phyloP scores from a whole-genome alignment of 1,284 basidiomycete species.

The Apiotrichum sp. region DNA sequence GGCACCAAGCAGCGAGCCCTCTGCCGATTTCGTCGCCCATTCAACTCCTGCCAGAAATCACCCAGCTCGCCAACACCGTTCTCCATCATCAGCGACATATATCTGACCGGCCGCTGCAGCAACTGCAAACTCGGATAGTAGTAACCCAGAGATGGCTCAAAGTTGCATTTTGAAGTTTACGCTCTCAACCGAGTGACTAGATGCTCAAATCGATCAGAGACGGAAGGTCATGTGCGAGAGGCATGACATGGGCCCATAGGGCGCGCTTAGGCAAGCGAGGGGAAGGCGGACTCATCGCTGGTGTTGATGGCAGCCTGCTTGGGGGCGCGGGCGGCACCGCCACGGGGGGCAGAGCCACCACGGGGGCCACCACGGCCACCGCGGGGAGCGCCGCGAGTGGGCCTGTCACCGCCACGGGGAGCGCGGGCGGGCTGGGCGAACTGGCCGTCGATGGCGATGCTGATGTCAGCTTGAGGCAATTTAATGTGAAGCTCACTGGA shows the following conservation, averaged over 20 bases:
- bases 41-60: no score
- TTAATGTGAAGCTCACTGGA: conserved; percentile 3
- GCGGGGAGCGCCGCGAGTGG: conserved; percentile 18
- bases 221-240: background rate
- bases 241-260: background rate
- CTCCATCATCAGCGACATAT: background rate
- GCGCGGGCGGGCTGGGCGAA: conserved; percentile 41
- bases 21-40: no score
- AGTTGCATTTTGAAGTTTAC: conserved; percentile 11
- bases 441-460: conserved; percentile 46
- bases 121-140: no score
- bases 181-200: background rate
- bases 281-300: conserved; percentile 74
- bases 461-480: conserved; percentile 4
- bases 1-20: no score
- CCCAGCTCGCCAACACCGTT: no score
- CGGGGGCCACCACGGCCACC: conserved; percentile 48
- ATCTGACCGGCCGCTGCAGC: no score
- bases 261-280: conserved; percentile 53
- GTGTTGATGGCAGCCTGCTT: conserved; percentile 53
- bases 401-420: conserved; percentile 23
- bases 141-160: conserved; percentile 7
- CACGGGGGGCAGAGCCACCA: conserved; percentile 22
- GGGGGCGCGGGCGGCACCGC: conserved; percentile 24
- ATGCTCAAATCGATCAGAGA: background rate